phyloP scores from a whole-genome alignment of 2,329 filamentous ascomycete species.

The Boeremia lycopersici region DNA sequence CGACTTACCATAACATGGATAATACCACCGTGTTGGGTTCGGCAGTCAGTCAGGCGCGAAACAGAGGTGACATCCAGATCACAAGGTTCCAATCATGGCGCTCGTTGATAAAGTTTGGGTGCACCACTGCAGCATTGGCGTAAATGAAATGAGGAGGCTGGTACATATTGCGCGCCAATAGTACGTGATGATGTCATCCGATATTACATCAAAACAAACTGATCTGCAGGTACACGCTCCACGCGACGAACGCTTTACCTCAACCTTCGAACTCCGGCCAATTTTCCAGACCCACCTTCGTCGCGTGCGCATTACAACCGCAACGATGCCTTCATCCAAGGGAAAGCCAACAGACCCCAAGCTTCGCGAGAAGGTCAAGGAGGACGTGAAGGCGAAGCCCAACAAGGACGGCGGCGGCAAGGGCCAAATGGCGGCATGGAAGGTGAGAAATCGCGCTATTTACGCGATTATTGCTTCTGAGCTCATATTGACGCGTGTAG shows the following conservation, averaged over 20 bases:
- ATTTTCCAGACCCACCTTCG: background rate
- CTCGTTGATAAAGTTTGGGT: conserved; percentile 7
- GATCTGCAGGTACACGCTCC: conserved; percentile 18
- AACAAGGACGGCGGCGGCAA: conserved; percentile 56
- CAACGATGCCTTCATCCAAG: conserved; percentile 50
- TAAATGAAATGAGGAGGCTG: conserved; percentile 8
- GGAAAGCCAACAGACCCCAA: conserved; percentile 55
- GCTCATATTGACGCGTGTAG: conserved; percentile 24
- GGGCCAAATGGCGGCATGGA: conserved; percentile 56
- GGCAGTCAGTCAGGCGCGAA: background rate
- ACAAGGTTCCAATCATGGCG: background rate
- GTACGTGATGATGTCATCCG: conserved; percentile 29
- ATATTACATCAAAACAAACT: conserved; percentile 23
- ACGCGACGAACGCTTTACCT: conserved; percentile 3
- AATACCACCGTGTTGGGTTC: background rate
- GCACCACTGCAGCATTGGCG: conserved; percentile 9
- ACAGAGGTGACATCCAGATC: background rate
- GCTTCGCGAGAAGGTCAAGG: conserved; percentile 53
- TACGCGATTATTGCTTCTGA: background rate
- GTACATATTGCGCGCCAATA: conserved; percentile 15
- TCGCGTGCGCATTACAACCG: background rate
- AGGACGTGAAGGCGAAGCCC: conserved; percentile 53
- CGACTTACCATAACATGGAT: no score
- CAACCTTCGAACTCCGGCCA: background rate
- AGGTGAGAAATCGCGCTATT: conserved; percentile 34